A percentile compares a stretch with the other conserved stretches of the same genome.
These are phyloP conservation scores for Podaxis sp. DNA, from an alignment of 768 basidiomycete species.

Conservation along the genomic window DNA sequence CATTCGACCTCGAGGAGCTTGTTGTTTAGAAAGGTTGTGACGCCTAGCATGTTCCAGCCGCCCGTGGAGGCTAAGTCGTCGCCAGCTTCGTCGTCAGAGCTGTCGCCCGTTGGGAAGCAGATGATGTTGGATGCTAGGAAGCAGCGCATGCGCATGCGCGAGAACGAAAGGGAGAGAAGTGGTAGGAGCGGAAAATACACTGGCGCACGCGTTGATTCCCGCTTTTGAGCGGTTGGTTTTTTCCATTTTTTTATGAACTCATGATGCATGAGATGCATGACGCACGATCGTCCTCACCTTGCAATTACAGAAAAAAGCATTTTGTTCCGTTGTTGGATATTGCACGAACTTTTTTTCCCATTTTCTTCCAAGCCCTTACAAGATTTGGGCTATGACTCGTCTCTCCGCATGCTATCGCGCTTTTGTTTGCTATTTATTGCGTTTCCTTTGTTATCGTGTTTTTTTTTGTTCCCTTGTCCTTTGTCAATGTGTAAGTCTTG, in stretches of 20 bases:
- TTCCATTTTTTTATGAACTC: constrained; percentile 10
- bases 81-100: constrained; percentile 70
- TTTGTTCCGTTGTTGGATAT: constrained; percentile 1
- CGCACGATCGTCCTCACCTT: neutral
- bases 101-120: constrained; percentile 66
- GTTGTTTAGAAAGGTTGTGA: constrained; percentile 36
- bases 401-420: constrained; percentile 10
- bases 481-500: neutral
- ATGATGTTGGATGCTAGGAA: constrained; percentile 67
- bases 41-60: constrained; percentile 46
- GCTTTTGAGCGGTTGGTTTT: neutral
- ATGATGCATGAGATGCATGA: neutral
- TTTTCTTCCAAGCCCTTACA: neutral
- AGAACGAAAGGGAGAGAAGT: constrained; percentile 24
- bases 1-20: constrained; percentile 32
- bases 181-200: neutral
- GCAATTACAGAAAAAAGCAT: neutral
- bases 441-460: neutral
- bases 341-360: constrained; percentile 5
- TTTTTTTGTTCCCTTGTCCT: constrained; percentile 1
- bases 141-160: constrained; percentile 40
- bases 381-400: neutral
- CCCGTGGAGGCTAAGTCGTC: constrained; percentile 50
- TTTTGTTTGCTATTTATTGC: constrained; percentile 6
- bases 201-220: neutral